phyloP scores from a whole-genome alignment of 179 eudicot genomes.

The Heliamphora pulchella region DNA sequence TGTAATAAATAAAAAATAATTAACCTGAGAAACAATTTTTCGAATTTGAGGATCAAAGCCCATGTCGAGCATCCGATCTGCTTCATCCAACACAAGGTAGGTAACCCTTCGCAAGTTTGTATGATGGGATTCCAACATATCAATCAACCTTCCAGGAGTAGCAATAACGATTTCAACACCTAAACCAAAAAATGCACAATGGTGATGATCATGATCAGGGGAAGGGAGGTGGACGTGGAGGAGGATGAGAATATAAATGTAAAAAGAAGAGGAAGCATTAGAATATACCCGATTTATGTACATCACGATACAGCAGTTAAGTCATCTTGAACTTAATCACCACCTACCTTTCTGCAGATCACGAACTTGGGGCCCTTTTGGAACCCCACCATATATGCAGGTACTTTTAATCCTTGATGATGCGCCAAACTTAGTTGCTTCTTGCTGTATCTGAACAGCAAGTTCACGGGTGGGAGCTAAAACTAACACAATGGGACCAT shows the following conservation, averaged over 20 bases:
- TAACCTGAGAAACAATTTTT: constrained; percentile 74
- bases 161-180: constrained; percentile 91
- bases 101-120: constrained; percentile 83
- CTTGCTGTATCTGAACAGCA: constrained; percentile 92
- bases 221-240: background rate
- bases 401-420: constrained; percentile 71
- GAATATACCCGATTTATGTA: constrained; percentile 56
- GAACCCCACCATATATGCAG: constrained; percentile 91
- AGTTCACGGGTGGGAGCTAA: constrained; percentile 92
- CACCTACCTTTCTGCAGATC: constrained; percentile 88
- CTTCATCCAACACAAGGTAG: constrained; percentile 82
- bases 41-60: constrained; percentile 90
- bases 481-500: constrained; percentile 81
- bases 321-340: constrained; percentile 44
- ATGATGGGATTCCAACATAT: constrained; percentile 79
- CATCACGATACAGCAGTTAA: constrained; percentile 57
- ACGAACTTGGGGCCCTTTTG: constrained; percentile 95
- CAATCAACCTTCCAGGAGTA: constrained; percentile 86
- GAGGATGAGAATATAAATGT: background rate
- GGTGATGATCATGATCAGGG: background rate
- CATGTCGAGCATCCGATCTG: constrained; percentile 93
- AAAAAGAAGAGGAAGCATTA: constrained; percentile 29
- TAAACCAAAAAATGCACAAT: constrained; percentile 16
- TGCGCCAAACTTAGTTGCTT: constrained; percentile 78
- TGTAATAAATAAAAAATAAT: constrained; percentile 1